These are phyloP conservation scores for Globisporangium parvum DNA, from an alignment of 352 stramenopile species.

Conservation along the genomic window DNA sequence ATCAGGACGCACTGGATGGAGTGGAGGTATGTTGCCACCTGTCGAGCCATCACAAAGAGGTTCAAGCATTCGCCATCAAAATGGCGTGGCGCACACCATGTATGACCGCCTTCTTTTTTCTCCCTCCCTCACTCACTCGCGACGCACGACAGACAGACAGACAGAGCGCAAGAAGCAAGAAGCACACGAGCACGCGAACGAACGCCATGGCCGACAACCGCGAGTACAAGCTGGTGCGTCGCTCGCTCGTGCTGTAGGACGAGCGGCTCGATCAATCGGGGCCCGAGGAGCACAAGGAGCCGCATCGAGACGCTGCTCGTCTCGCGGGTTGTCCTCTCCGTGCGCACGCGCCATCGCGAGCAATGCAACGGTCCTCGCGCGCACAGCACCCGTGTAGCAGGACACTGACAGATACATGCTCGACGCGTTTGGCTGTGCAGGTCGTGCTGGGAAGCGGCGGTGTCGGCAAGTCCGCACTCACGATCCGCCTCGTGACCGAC, in stretches of 20 bases:
- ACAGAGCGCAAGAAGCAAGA: no score
- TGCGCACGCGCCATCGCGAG: not conserved
- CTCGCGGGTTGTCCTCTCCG: no score
- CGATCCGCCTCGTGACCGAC: conserved; percentile 88
- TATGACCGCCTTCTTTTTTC: not conserved
- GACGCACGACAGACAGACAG: not conserved
- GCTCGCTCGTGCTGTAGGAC: not conserved
- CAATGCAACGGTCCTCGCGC: no score
- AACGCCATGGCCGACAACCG: conserved; percentile 59
- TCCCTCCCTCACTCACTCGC: not conserved
- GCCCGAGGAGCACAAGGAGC: no score
- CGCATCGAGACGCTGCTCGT: no score
- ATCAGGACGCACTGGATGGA: no score
- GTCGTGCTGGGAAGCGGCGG: conserved; percentile 87
- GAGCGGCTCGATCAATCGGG: no score
- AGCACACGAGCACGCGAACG: not conserved
- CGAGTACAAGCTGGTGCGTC: conserved; percentile 78
- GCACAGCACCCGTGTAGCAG: not conserved
- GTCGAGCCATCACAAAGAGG: no score
- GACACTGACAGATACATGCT: not conserved
- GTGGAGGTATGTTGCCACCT: no score
- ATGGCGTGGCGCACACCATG: no score
- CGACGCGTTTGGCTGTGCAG: conserved; percentile 14
- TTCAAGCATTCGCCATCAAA: no score
- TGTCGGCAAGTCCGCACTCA: conserved; percentile 90